Base-by-base conservation (phyloP, 768 basidiomycete genomes). In the Calocera viscosa region DNA sequence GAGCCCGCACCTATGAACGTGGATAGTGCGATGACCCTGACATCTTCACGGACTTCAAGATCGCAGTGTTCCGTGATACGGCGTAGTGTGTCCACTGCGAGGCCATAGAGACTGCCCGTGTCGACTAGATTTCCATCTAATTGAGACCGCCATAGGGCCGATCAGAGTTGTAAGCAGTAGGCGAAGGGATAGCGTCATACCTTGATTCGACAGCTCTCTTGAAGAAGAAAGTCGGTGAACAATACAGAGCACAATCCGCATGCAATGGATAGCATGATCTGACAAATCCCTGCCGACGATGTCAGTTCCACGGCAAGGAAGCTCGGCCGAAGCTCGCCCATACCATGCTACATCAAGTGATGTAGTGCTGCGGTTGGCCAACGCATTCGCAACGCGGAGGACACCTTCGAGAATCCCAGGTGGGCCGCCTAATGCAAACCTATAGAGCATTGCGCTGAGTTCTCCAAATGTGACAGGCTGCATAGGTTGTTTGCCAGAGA, bases 391-490 rank as follows among this genome's bases (percentile, higher is more conserved):
- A 24, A 97, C 80, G 66, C 88, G 83, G 0, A 83, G 30, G 24
- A 60, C 53, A 28, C 53, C 53, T 28, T 26, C 77, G 71, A 93
- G 89, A 33, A 91, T 82, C 0, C 72, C 77, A 0, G 90, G 85
- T 0, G 86, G 79, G 73, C 95, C 94, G 0, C 89, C 90, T 82
- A 97, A 85, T 0, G 88, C 91, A 76, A 97, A 85, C 3, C 95
- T 84, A 73, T 95, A 93, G 73, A 87, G 91, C 2, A 97, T 78
- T 60, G 87, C 87, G 70, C 88, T 84, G 49, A 98, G 85, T 76
- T 99, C 95, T 60, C 93, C 91, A 72, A 95, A 95, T 30, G 91
- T 84, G 0, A 86, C 82, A 1, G 88, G 86, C 40, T 94, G 89
- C 67, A 89, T 80, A 35, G 97, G 82, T 0, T 88, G 90, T 32